These are phyloP conservation scores for Hydnomerulius pinastri DNA, from an alignment of 768 basidiomycete species.

Conservation along the genomic window DNA sequence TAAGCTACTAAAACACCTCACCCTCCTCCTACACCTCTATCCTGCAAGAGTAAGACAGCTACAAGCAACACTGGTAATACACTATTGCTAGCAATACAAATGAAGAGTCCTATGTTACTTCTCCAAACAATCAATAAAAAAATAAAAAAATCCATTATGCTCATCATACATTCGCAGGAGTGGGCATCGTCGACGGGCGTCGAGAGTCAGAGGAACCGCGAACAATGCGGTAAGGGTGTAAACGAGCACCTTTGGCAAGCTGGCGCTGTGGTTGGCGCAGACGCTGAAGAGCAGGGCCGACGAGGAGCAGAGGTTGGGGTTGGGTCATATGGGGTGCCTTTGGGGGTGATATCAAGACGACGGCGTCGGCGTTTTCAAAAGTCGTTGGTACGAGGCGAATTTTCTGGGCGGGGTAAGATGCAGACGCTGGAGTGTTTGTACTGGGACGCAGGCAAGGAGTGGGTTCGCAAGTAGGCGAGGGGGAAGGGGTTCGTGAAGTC, in stretches of 20 bases:
- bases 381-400: slow-evolving; percentile 50
- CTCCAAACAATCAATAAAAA: background rate
- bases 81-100: slow-evolving; percentile 22
- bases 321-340: slow-evolving; percentile 16
- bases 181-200: slow-evolving; percentile 3
- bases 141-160: background rate
- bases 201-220: slow-evolving; percentile 15
- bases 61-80: slow-evolving; percentile 13
- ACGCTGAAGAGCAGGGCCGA: slow-evolving; percentile 49
- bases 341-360: slow-evolving; percentile 46
- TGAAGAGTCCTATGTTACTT: background rate
- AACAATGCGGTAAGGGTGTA: slow-evolving; percentile 61
- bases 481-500: slow-evolving; percentile 42
- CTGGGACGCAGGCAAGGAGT: slow-evolving; percentile 16
- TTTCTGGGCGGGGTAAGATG: slow-evolving; percentile 21
- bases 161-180: background rate
- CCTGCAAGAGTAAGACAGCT: background rate
- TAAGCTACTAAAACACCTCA: background rate
- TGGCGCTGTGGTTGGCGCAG: slow-evolving; percentile 46
- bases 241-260: slow-evolving; percentile 46
- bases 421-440: slow-evolving; percentile 15
- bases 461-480: slow-evolving; percentile 28
- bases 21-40: slow-evolving; percentile 1
- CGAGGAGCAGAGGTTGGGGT: slow-evolving; percentile 42
- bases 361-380: slow-evolving; percentile 55